Evolutionary conservation across 2,329 filamentous ascomycete genomes (phyloP).

Genomic region (Colletotrichum sp.): DNA sequence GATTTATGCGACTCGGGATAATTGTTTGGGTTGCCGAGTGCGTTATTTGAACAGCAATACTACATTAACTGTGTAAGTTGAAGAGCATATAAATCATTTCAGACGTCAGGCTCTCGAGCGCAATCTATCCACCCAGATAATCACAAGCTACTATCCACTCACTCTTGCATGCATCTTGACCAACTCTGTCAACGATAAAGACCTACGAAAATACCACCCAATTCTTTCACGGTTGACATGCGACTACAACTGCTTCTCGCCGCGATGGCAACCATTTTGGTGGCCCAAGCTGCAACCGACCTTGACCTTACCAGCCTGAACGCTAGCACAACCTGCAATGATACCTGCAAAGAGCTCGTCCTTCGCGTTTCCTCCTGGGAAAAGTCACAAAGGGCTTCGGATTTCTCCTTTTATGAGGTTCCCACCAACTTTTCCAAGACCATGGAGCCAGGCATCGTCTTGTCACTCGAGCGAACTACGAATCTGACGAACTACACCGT

Average conservation of each 20-base stretch:
- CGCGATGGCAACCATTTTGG: background rate
- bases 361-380: background rate
- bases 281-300: background rate
- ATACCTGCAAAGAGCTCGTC: background rate
- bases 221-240: background rate
- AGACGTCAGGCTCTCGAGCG: background rate
- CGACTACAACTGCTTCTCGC: background rate
- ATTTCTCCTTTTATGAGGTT: background rate
- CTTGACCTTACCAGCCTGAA: background rate
- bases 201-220: background rate
- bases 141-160: background rate
- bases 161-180: background rate
- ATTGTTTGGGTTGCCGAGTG: background rate
- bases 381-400: background rate
- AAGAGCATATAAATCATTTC: background rate
- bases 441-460: background rate
- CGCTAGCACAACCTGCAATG: background rate
- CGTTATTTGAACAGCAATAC: background rate
- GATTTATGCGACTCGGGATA: background rate
- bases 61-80: background rate
- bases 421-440: background rate
- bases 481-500: background rate
- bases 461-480: background rate
- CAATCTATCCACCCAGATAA: background rate
- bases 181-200: background rate